Conservation (phyloP, 768 basidiomycete species). For the Guyanaporus albipodus region DNA sequence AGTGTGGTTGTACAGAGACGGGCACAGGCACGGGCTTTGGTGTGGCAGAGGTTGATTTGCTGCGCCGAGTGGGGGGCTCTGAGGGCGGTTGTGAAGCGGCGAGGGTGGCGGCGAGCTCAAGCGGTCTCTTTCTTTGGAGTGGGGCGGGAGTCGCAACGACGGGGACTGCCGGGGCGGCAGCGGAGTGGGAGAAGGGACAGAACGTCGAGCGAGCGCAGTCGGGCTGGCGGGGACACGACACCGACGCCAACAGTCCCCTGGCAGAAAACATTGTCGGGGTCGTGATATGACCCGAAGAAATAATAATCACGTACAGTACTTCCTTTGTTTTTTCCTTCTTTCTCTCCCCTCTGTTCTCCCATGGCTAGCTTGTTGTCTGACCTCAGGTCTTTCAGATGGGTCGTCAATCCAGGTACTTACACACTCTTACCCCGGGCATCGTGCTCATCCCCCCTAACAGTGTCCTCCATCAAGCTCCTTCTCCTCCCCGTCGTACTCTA, state of each 20-base stretch:
- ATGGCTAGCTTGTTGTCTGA: slow-evolving; percentile 42
- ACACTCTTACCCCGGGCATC: no score
- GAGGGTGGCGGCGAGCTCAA: slow-evolving; percentile 22
- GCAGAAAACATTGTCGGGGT: slow-evolving; percentile 57
- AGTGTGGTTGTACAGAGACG: no score
- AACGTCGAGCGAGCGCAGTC: slow-evolving; percentile 44
- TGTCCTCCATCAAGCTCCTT: slow-evolving; percentile 64
- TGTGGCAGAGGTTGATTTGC: slow-evolving; percentile 46
- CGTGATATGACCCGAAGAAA: no score
- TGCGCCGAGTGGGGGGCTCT: slow-evolving; percentile 65
- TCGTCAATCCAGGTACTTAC: slow-evolving; percentile 58
- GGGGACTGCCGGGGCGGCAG: slow-evolving; percentile 25
- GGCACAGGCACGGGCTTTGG: slow-evolving; percentile 43
- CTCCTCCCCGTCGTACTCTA: slow-evolving; percentile 57
- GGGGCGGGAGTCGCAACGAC: slow-evolving; percentile 12
- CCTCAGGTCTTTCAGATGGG: slow-evolving; percentile 60
- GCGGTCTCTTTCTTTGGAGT: slow-evolving; percentile 46
- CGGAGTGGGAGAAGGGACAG: slow-evolving; percentile 67
- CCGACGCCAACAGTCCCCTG: slow-evolving; percentile 50
- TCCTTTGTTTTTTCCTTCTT: no score
- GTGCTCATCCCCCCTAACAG: no score
- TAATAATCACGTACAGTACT: no score
- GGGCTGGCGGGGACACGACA: slow-evolving; percentile 54
- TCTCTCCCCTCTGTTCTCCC: not conserved
- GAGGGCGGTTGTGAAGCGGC: slow-evolving; percentile 20